These are phyloP conservation scores for Calonectria ilicicola DNA, from an alignment of 2,329 filamentous ascomycete genomes.

Conservation along the genomic window DNA sequence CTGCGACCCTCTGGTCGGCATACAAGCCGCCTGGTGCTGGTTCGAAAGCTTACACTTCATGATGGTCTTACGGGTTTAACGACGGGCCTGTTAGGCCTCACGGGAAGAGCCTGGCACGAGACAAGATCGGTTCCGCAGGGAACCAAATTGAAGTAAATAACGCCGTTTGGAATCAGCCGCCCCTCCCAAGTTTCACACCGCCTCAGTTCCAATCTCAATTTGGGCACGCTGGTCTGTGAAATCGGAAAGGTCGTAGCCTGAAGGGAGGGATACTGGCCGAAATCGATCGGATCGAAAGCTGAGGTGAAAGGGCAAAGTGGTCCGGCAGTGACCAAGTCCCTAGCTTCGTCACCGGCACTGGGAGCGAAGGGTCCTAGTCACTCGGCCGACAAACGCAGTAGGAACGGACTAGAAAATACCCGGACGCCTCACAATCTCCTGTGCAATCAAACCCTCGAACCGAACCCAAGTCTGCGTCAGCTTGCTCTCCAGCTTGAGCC, in stretches of 20 bases:
- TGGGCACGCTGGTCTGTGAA: neutral
- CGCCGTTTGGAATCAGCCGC: neutral
- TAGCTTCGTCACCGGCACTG: neutral
- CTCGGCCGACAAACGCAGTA: conserved; percentile 17
- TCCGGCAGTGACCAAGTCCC: neutral
- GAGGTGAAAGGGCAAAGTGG: neutral
- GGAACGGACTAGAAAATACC: conserved; percentile 5
- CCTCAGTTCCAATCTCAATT: conserved; percentile 5
- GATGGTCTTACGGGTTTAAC: neutral
- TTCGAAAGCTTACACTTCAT: neutral
- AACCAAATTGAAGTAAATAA: neutral
- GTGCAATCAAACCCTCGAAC: conserved; percentile 18
- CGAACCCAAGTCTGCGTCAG: conserved; percentile 7
- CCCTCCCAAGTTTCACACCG: conserved; percentile 6
- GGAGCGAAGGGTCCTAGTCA: neutral
- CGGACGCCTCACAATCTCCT: conserved; percentile 23
- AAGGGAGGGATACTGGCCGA: neutral
- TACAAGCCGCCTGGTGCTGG: neutral
- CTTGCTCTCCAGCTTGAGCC: neutral
- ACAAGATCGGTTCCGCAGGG: neutral
- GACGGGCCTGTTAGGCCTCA: neutral
- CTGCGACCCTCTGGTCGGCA: neutral
- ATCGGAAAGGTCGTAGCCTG: neutral
- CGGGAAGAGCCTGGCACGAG: neutral
- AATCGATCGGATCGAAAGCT: neutral